Evolutionary conservation across 2,329 filamentous ascomycete species (phyloP), one percentile per base, ranked within the genome.

Genomic region (Talaromyces pinophilus): DNA sequence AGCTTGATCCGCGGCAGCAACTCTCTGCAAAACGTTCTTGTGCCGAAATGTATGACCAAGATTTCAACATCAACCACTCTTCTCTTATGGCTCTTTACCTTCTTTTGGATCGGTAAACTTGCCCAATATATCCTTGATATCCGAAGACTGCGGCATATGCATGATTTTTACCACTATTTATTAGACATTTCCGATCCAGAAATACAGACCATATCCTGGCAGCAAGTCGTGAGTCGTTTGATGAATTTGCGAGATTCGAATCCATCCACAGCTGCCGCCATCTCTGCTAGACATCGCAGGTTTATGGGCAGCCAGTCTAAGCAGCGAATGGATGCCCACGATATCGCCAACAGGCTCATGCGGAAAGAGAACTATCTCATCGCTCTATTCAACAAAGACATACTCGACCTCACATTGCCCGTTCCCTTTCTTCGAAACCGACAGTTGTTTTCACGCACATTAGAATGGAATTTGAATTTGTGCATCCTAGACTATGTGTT

Each of bases 271-370:
- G 87, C 87, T 1, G 83, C 85, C 7, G 85, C 85, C 19, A 80
- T 88, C 17, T 85, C 85, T n/a, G 81, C 86, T 11, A 81, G 83
- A 68, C 85, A 86, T 70, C 84, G 86, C 67, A 86, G 84, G 69
- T 87, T 86, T 67, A 84, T 94, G 69, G 91, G 91, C 55, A 93
- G 89, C 67, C 92, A 96, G 75, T 96, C 92, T 25, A 96, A 97
- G 77, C 92, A 98, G 79, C 87, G 94, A 69, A 89, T 99, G 71
- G 95, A 97, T 78, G 95, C 95, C 11, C 92, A 97, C 73, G 95
- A 97, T 74, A 98, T 99, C 76, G 95, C 95, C 6, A 99, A 98
- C 75, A 88, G 95, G 38, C 81, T 99, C 55, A 98, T 99, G 95
- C 90, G 95, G 67, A 91, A 92, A 74, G 94, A 97, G 69, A 99